Evolutionary conservation across 306 rosid species (phyloP).

Genomic region (Vigna unguiculata): DNA sequence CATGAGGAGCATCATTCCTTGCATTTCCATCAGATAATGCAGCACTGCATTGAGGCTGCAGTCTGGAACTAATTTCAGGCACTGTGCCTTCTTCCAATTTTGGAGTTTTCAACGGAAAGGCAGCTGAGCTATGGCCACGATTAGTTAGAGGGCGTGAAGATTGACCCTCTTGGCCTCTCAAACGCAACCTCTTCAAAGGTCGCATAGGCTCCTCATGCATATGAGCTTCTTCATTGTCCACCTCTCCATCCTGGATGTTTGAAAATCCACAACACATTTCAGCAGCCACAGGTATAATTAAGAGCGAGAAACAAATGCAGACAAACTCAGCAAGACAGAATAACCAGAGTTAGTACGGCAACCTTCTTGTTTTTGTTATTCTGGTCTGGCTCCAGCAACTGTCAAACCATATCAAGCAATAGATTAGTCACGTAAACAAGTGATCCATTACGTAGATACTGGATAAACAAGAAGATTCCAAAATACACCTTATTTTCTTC

Average conservation of each 20-base stretch:
- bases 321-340: slow-evolving; percentile 34
- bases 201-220: slow-evolving; percentile 56
- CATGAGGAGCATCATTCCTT: slow-evolving; percentile 47
- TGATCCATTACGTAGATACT: neutral
- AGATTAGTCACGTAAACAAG: slow-evolving; percentile 11
- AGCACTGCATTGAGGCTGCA: slow-evolving; percentile 45
- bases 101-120: slow-evolving; percentile 53
- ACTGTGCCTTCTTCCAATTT: slow-evolving; percentile 57
- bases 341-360: slow-evolving; percentile 40
- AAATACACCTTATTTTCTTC: slow-evolving; percentile 68
- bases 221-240: slow-evolving; percentile 58
- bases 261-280: slow-evolving; percentile 41
- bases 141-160: slow-evolving; percentile 45
- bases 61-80: slow-evolving; percentile 46
- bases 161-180: slow-evolving; percentile 62
- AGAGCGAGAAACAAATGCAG: slow-evolving; percentile 3
- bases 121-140: slow-evolving; percentile 44
- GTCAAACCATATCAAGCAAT: slow-evolving; percentile 41
- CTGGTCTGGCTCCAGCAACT: slow-evolving; percentile 51
- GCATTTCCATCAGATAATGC: slow-evolving; percentile 49
- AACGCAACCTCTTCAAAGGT: slow-evolving; percentile 84
- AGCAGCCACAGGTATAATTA: slow-evolving; percentile 37
- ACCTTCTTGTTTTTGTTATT: slow-evolving; percentile 41
- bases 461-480: slow-evolving; percentile 1
- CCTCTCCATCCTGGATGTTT: slow-evolving; percentile 50